phyloP scores from a whole-genome alignment of 768 basidiomycete genomes.

The Boletellus emodensis region DNA sequence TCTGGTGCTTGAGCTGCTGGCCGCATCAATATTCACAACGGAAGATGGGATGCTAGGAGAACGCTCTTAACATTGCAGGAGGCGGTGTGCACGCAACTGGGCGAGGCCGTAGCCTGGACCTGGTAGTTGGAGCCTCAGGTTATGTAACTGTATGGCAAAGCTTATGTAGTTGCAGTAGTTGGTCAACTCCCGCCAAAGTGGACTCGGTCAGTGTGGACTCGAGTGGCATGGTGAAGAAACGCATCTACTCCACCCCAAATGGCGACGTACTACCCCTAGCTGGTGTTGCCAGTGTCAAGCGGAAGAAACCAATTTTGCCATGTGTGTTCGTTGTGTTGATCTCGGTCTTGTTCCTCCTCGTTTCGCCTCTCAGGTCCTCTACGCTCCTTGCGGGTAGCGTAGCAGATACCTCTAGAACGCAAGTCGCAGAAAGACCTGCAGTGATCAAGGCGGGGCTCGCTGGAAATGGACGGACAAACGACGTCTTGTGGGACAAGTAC shows the following conservation, averaged over 20 bases:
- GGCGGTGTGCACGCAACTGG: too few relatives aligned
- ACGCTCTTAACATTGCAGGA: too few relatives aligned
- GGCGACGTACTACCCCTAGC: constrained; percentile 2
- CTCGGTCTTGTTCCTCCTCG: constrained; percentile 15
- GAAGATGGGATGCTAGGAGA: too few relatives aligned
- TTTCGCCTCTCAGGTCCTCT: constrained; percentile 8
- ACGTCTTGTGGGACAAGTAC: constrained; percentile 62
- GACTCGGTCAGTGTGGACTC: too few relatives aligned
- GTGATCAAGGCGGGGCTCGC: constrained; percentile 7
- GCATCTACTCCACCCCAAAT: neutral
- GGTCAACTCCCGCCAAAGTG: too few relatives aligned
- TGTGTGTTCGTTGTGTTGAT: constrained; percentile 18
- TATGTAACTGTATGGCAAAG: too few relatives aligned
- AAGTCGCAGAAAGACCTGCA: neutral
- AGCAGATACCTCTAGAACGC: neutral
- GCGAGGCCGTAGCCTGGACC: too few relatives aligned
- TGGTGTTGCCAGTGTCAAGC: neutral
- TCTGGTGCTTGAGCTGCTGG: too few relatives aligned
- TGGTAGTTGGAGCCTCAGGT: too few relatives aligned
- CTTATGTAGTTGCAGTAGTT: too few relatives aligned
- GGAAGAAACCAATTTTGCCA: constrained; percentile 2
- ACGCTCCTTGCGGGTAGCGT: neutral
- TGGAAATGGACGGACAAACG: constrained; percentile 34
- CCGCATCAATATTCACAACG: too few relatives aligned
- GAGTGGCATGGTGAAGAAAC: neutral